Percentiles rank a stretch among this genome's conserved stretches.
Evolutionary conservation across 306 rosid species (phyloP).

Genomic region (Ochetophila trinervis): DNA sequence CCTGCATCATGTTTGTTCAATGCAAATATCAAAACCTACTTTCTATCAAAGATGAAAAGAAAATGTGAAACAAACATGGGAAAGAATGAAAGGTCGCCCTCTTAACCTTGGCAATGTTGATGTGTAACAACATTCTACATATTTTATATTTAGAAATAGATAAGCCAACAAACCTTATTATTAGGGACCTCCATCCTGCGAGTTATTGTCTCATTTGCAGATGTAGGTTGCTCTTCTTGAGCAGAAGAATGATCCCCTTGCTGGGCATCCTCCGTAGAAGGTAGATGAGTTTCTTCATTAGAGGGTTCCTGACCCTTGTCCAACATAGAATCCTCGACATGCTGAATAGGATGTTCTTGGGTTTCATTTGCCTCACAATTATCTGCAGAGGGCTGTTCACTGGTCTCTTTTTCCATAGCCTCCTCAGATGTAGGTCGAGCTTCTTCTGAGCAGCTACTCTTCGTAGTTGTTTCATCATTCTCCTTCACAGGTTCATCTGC

Average conservation of each 20-base stretch:
- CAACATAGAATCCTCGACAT: conserved; percentile 35
- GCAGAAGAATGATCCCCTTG: conserved; percentile 33
- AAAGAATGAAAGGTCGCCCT: no score
- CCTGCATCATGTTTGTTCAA: conserved; percentile 48
- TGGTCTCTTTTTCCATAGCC: conserved; percentile 21
- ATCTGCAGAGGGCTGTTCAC: conserved; percentile 30
- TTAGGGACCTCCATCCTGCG: conserved; percentile 84
- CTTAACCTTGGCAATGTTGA: no score
- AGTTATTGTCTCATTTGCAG: conserved; percentile 35
- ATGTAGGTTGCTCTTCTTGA: conserved; percentile 31
- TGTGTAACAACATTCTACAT: no score
- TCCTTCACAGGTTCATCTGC: conserved; percentile 28
- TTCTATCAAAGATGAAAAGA: neutral
- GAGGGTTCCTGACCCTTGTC: conserved; percentile 42
- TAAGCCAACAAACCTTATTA: conserved; percentile 58
- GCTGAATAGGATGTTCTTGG: conserved; percentile 38
- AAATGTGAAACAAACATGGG: neutral
- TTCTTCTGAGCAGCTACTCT: conserved; percentile 22
- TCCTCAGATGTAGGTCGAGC: conserved; percentile 37
- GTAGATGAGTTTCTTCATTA: conserved; percentile 38
- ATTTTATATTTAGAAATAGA: neutral
- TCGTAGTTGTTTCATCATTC: conserved; percentile 27
- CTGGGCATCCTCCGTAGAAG: conserved; percentile 34
- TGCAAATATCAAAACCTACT: conserved; percentile 10
- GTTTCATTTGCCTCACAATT: conserved; percentile 27